A percentile compares a stretch with the other conserved stretches of the same genome.
phyloP scores from a whole-genome alignment of 2,329 filamentous ascomycete genomes.

The Leptosphaerulina australis region DNA sequence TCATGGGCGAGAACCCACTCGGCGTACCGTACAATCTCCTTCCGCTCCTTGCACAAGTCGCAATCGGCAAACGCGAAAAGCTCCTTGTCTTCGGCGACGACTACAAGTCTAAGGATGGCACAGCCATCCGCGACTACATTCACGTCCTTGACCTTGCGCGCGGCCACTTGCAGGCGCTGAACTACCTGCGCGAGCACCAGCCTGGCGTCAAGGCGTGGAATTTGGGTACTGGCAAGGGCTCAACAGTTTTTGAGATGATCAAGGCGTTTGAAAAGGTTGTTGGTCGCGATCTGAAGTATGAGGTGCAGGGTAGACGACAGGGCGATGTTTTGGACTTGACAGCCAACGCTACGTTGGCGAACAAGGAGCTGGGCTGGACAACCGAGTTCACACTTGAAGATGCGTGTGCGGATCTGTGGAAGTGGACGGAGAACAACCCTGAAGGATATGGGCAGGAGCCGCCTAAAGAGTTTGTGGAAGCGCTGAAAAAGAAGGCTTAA shows the following conservation, averaged over 20 bases:
- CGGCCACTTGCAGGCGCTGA: constrained; percentile 86
- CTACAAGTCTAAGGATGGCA: constrained; percentile 88
- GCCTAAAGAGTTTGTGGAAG: constrained; percentile 78
- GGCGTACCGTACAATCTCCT: constrained; percentile 96
- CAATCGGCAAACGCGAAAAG: constrained; percentile 92
- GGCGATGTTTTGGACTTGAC: constrained; percentile 96
- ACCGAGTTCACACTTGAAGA: constrained; percentile 89
- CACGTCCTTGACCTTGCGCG: constrained; percentile 89
- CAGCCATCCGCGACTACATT: constrained; percentile 97
- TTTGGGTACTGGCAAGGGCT: constrained; percentile 89
- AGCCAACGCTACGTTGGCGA: constrained; percentile 85
- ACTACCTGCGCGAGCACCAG: constrained; percentile 81
- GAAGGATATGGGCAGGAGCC: constrained; percentile 91
- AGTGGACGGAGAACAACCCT: constrained; percentile 96
- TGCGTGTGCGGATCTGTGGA: constrained; percentile 93
- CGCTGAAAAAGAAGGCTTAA: constrained; percentile 45
- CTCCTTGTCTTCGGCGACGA: constrained; percentile 94
- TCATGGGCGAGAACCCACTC: constrained; percentile 98
- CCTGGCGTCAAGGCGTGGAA: constrained; percentile 97
- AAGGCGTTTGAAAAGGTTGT: constrained; percentile 89
- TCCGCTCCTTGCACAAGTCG: constrained; percentile 91
- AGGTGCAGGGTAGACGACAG: constrained; percentile 79
- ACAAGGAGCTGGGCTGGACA: constrained; percentile 90
- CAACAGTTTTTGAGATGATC: constrained; percentile 97
- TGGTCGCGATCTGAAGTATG: constrained; percentile 82